Evolutionary conservation across 768 basidiomycete genomes (phyloP).

Genomic region (Fomitopsis pulvina): DNA sequence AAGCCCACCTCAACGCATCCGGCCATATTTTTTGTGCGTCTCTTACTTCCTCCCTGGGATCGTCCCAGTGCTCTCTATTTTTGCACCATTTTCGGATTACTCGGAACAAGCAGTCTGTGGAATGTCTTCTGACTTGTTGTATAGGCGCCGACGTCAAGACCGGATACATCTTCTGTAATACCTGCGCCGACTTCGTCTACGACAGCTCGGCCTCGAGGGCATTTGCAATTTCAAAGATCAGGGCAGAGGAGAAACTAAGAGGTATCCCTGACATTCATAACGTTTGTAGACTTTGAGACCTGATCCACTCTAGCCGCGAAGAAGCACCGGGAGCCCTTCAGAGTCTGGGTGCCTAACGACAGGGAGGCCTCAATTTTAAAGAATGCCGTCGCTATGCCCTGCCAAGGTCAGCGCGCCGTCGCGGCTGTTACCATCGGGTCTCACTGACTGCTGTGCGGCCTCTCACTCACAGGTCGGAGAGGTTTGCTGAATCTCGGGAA

Average conservation of each 20-base stretch:
- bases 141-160: constrained; percentile 71
- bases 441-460: background rate
- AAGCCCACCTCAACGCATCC: constrained; percentile 47
- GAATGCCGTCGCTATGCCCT: constrained; percentile 47
- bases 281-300: constrained; percentile 3
- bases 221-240: constrained; percentile 37
- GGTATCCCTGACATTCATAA: constrained; percentile 30
- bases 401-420: constrained; percentile 53
- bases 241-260: constrained; percentile 56
- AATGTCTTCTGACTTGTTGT: background rate
- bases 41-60: background rate
- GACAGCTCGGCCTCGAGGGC: constrained; percentile 44
- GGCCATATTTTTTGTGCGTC: constrained; percentile 64
- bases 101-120: too few relatives aligned
- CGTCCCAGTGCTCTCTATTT: background rate
- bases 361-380: constrained; percentile 41
- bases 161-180: constrained; percentile 68
- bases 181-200: constrained; percentile 74
- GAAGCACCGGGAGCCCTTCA: constrained; percentile 39
- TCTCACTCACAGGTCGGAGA: constrained; percentile 50
- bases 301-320: constrained; percentile 26
- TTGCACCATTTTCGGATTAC: background rate
- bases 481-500: constrained; percentile 86
- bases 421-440: background rate
- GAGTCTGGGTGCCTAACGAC: constrained; percentile 40